Base-by-base conservation (phyloP, 768 basidiomycete species). In the Agrocybe pediades region DNA sequence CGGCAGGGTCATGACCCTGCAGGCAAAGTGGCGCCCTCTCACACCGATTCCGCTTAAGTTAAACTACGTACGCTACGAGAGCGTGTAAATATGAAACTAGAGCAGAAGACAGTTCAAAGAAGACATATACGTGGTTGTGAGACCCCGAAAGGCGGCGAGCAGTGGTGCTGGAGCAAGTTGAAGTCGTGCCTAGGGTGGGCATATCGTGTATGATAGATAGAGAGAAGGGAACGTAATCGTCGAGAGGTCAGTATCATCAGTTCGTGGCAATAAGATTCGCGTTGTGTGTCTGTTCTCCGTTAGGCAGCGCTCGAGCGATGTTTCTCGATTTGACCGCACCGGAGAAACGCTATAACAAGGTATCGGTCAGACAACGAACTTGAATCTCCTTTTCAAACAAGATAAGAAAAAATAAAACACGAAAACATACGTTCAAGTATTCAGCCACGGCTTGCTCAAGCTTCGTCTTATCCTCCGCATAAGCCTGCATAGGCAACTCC, bases 401-500 rank as follows among this genome's bases (percentile, higher is more conserved):
- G 11, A 16, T 15, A 19, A 17, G 3, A 26, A 46, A 29, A 29
- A 4, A n/a, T 5, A 29, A 46, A 27, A 25, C 9, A 4, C 23
- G 9, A 11, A 24, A 17, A 47, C 52, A 9, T 42, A 62, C 63
- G 41, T 60, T 54, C 27, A 66, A 30, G 46, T 64, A 66, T 17
- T 52, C 51, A 16, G 25, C 53, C 0, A 66, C 59, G 15, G 60
- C 58, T 15, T 59, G 48, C 41, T 66, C 65, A 1, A 60, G 46
- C 29, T 61, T 62, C 40, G 55, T 57, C 48, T 66, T 66, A 49
- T 67, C 65, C 23, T 63, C 62, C 6, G 64, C 62, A 62, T 62
- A 67, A 16, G 62, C 65, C 5, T 61, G 40, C 15, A 61, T 46
- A 15, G 65, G 65, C 13, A 67, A 36, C 41, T 67, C 65, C 49